Percentiles rank a stretch among this genome's conserved stretches.
Evolutionary conservation across 768 basidiomycete species (phyloP).

Genomic region (Boletus sp.): DNA sequence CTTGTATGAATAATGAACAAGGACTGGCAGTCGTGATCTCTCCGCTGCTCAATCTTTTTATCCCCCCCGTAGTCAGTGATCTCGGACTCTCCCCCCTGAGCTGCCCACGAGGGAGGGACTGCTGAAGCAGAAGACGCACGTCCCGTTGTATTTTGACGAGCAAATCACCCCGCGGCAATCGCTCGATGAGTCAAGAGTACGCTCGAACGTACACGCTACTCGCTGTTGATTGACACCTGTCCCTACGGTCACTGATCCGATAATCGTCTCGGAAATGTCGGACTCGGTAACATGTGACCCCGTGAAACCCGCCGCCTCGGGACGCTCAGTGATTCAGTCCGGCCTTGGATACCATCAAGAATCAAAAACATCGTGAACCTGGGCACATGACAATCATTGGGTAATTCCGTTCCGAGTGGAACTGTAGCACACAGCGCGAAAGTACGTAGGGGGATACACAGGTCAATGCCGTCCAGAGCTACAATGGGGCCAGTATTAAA

Average conservation of each 20-base stretch:
- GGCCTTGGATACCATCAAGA: background rate
- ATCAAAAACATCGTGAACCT: background rate
- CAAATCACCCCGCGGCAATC: background rate
- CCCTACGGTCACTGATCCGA: background rate
- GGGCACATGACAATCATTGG: background rate
- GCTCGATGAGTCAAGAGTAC: background rate
- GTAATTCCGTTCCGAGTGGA: background rate
- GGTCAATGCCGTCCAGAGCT: background rate
- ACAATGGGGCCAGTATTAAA: background rate
- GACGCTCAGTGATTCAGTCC: background rate
- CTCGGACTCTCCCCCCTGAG: background rate
- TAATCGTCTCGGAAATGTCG: background rate
- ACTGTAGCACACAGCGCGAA: background rate
- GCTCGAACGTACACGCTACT: background rate
- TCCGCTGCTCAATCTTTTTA: background rate
- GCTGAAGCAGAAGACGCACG: background rate
- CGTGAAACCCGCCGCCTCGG: background rate
- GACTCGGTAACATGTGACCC: background rate
- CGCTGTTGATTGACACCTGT: background rate
- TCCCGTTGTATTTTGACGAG: background rate
- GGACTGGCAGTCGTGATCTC: background rate
- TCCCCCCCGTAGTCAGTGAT: slow-evolving; percentile 1
- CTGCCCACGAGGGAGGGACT: background rate
- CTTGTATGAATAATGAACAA: background rate
- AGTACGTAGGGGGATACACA: background rate